Percentiles rank a stretch among this genome's conserved stretches.
These are phyloP conservation scores for Claviceps spartinae DNA, from an alignment of 2,329 filamentous ascomycete genomes.

Conservation along the genomic window DNA sequence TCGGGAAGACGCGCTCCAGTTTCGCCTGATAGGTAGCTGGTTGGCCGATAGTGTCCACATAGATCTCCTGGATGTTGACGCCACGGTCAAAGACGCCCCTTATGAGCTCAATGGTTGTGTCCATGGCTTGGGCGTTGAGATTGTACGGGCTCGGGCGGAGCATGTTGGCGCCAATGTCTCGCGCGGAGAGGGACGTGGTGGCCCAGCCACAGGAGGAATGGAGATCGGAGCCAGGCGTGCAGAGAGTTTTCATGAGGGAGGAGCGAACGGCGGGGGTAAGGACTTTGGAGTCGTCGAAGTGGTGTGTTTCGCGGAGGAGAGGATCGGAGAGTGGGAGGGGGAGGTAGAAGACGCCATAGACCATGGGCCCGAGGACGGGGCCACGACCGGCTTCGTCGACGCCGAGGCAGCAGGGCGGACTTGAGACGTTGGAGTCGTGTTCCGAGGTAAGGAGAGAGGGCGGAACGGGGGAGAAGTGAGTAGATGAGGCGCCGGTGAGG, in stretches of 20 bases:
- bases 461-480: conserved; percentile 58
- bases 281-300: conserved; percentile 92
- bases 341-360: conserved; percentile 60
- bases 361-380: conserved; percentile 76
- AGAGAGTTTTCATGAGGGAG: conserved; percentile 54
- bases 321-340: conserved; percentile 58
- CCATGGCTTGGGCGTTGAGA: conserved; percentile 90
- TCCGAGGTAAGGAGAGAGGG: conserved; percentile 35
- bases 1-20: conserved; percentile 73
- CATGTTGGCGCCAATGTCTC: conserved; percentile 72
- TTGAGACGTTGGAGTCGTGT: conserved; percentile 1
- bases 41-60: conserved; percentile 85
- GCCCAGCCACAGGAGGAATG: conserved; percentile 63
- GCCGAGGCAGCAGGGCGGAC: conserved; percentile 56
- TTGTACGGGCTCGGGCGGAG: conserved; percentile 62
- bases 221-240: conserved; percentile 42
- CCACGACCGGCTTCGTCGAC: conserved; percentile 91
- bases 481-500: conserved; percentile 53
- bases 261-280: conserved; percentile 70
- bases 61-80: conserved; percentile 78
- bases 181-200: conserved; percentile 64
- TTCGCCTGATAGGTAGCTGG: conserved; percentile 74
- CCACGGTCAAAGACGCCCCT: conserved; percentile 59
- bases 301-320: conserved; percentile 64
- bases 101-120: conserved; percentile 77